These are phyloP conservation scores for Pyronema domesticum DNA, from an alignment of 495 filamentous ascomycete genomes.

Conservation along the genomic window DNA sequence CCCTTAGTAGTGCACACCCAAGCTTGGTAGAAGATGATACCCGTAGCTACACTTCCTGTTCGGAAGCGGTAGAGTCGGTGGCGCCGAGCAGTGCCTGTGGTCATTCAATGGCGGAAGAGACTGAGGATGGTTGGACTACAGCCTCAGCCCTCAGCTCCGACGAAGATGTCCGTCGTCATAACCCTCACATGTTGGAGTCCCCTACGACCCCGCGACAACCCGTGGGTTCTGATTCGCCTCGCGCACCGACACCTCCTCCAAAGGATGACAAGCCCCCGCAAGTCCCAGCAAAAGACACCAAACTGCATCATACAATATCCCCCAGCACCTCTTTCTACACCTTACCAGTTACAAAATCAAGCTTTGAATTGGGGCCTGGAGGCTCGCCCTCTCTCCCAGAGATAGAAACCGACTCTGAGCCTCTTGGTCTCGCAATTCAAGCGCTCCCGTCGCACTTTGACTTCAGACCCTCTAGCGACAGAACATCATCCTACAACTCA, in stretches of 20 bases:
- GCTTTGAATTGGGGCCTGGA: constrained; percentile 13
- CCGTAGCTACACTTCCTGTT: constrained; percentile 12
- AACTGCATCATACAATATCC: constrained; percentile 17
- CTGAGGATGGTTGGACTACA: constrained; percentile 3
- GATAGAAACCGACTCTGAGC: constrained; percentile 23
- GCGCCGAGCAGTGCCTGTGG: neutral
- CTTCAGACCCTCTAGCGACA: neutral
- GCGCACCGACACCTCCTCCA: constrained; percentile 22
- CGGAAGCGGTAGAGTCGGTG: constrained; percentile 17
- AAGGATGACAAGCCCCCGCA: constrained; percentile 22
- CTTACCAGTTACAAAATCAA: constrained; percentile 2
- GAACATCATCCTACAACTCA: constrained; percentile 2
- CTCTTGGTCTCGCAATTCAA: constrained; percentile 21
- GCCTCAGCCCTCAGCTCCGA: neutral
- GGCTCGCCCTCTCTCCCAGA: constrained; percentile 21
- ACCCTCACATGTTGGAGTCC: constrained; percentile 16
- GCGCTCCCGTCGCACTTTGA: constrained; percentile 12
- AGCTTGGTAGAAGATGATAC: neutral
- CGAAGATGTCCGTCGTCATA: constrained; percentile 7
- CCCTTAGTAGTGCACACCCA: neutral
- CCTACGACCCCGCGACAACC: constrained; percentile 22
- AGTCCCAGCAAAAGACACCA: constrained; percentile 7
- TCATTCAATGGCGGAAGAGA: neutral
- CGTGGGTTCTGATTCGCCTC: constrained; percentile 15
- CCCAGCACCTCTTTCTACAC: constrained; percentile 16